These are phyloP conservation scores for Schizonepeta tenuifolia DNA, from an alignment of 257 asterid genomes.

Conservation along the genomic window DNA sequence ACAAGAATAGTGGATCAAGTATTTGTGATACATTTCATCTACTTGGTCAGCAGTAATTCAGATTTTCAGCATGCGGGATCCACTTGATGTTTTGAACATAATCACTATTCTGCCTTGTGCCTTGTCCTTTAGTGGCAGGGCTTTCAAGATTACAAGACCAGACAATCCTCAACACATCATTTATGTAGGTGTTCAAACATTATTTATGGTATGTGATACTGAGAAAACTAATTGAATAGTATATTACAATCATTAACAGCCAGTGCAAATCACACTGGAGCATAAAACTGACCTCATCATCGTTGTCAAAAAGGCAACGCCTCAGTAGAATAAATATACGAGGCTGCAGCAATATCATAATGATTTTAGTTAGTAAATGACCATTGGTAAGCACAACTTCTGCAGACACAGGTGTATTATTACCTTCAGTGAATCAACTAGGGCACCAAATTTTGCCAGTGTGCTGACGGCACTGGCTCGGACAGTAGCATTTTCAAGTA, in stretches of 20 bases:
- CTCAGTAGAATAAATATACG: conserved; percentile 77
- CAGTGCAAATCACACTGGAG: conserved; percentile 10
- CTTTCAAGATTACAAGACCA: background rate
- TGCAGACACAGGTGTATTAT: conserved; percentile 24
- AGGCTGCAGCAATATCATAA: conserved; percentile 66
- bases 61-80: background rate
- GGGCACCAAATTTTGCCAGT: conserved; percentile 87
- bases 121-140: background rate
- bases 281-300: conserved; percentile 80
- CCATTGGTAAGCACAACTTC: conserved; percentile 15
- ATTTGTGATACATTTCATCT: conserved; percentile 6
- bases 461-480: conserved; percentile 98
- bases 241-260: conserved; percentile 13
- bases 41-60: conserved; percentile 4
- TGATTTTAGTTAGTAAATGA: conserved; percentile 31
- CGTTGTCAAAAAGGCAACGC: conserved; percentile 88
- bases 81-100: conserved; percentile 5
- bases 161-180: conserved; percentile 13
- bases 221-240: background rate
- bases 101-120: conserved; percentile 7
- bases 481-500: conserved; percentile 93
- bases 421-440: conserved; percentile 87
- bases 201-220: background rate
- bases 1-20: background rate
- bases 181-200: background rate